Conservation (phyloP, 805 yeast genomes). For the Naumovozyma baii region DNA sequence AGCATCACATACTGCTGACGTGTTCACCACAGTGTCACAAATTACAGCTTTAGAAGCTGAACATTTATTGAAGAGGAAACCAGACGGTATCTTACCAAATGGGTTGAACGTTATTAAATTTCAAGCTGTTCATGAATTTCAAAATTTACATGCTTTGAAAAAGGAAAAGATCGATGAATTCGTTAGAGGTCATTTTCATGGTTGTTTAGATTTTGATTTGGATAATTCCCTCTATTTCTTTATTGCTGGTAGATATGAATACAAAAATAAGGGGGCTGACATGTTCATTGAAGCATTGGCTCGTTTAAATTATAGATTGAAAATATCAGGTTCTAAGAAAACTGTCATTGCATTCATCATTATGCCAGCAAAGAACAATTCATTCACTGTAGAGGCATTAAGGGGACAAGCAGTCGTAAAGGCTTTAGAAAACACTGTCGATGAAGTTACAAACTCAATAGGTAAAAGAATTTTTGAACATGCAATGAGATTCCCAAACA, state of each 20-base stretch:
- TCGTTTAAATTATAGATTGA: constrained; percentile 77
- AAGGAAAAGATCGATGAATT: constrained; percentile 91
- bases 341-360: constrained; percentile 95
- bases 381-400: constrained; percentile 91
- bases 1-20: constrained; percentile 93
- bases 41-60: constrained; percentile 96
- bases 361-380: constrained; percentile 93
- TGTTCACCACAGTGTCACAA: constrained; percentile 93
- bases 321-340: constrained; percentile 71
- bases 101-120: constrained; percentile 93
- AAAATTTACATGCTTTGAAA: constrained; percentile 84
- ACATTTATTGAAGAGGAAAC: constrained; percentile 85
- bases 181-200: constrained; percentile 94
- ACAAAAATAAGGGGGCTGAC: constrained; percentile 93
- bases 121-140: constrained; percentile 96
- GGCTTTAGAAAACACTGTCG: constrained; percentile 80
- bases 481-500: constrained; percentile 57
- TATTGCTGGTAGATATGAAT: constrained; percentile 96
- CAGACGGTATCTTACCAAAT: constrained; percentile 95
- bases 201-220: constrained; percentile 87
- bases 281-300: constrained; percentile 90
- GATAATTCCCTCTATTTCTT: constrained; percentile 91
- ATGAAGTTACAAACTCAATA: constrained; percentile 76
- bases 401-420: constrained; percentile 93
- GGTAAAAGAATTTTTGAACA: constrained; percentile 86